Conservation (phyloP, 2,329 filamentous ascomycete species). For the Aurifilum marmelostoma region DNA sequence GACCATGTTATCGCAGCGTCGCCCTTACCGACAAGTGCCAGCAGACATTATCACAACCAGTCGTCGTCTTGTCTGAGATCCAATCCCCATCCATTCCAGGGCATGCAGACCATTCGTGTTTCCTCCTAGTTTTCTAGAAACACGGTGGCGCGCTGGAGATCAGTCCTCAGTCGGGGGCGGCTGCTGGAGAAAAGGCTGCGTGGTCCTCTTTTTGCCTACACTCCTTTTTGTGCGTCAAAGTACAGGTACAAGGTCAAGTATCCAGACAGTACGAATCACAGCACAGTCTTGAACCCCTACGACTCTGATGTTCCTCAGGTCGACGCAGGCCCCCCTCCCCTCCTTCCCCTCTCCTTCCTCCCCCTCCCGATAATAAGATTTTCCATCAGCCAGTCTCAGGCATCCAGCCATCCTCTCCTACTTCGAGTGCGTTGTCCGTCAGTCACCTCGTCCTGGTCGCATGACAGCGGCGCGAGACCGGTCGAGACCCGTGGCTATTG, state of each 20-base stretch:
- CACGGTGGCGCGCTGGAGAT: not conserved
- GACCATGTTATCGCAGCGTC: not conserved
- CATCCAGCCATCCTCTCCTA: not conserved
- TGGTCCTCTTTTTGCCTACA: not conserved
- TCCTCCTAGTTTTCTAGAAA: not conserved
- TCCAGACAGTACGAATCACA: constrained; percentile 11
- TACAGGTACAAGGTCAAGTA: not conserved
- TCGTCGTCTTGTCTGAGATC: not conserved
- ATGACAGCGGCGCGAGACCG: constrained; percentile 1
- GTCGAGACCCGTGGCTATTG: not conserved
- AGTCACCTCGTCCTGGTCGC: not conserved
- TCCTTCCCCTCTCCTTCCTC: too few relatives aligned
- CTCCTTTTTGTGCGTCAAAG: not conserved
- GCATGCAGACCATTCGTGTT: not conserved
- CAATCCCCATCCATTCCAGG: not conserved
- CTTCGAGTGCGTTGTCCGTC: not conserved
- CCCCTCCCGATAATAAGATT: not conserved
- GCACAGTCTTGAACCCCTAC: not conserved
- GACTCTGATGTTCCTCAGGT: not conserved
- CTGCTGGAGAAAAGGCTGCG: not conserved
- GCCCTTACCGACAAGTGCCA: not conserved
- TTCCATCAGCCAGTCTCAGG: not conserved
- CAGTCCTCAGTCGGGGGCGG: not conserved
- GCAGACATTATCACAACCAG: not conserved
- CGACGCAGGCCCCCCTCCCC: not conserved